Percentiles rank a stretch among this genome's conserved stretches.
Conservation (phyloP, 1,284 basidiomycete genomes). For the Macrocystidia cucumis region DNA sequence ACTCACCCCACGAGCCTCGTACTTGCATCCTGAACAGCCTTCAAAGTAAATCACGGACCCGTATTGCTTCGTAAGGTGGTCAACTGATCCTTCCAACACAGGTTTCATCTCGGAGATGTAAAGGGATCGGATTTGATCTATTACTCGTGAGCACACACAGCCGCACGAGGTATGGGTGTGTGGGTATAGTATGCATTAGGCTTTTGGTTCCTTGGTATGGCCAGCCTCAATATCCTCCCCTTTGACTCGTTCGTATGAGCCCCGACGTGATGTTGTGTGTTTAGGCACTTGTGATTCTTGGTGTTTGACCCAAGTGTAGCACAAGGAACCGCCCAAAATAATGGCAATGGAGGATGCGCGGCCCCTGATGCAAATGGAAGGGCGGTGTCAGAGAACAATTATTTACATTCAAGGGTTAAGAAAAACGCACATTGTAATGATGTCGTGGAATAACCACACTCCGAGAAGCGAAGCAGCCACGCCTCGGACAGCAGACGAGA, state of each 20-base stretch:
- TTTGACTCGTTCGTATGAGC: conserved; percentile 29
- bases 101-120: no score
- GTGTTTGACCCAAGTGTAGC: conserved; percentile 85
- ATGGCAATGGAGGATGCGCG: conserved; percentile 72
- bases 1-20: no score
- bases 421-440: conserved; percentile 59
- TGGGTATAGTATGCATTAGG: no score
- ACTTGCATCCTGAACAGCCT: no score
- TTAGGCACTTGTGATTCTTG: conserved; percentile 39
- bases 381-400: conserved; percentile 2
- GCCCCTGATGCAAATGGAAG: conserved; percentile 38
- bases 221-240: conserved; percentile 33
- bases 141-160: no score
- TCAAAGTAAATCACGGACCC: no score
- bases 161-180: no score
- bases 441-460: conserved; percentile 67
- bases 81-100: no score
- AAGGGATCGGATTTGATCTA: no score
- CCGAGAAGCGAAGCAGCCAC: conserved; percentile 75
- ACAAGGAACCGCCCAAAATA: conserved; percentile 74
- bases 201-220: conserved; percentile 19
- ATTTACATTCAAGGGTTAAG: conserved; percentile 1
- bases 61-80: no score
- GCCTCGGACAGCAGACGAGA: conserved; percentile 79
- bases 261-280: conserved; percentile 10